Base-by-base conservation (phyloP, 2,329 filamentous ascomycete species). In the Periconia macrospinosa region DNA sequence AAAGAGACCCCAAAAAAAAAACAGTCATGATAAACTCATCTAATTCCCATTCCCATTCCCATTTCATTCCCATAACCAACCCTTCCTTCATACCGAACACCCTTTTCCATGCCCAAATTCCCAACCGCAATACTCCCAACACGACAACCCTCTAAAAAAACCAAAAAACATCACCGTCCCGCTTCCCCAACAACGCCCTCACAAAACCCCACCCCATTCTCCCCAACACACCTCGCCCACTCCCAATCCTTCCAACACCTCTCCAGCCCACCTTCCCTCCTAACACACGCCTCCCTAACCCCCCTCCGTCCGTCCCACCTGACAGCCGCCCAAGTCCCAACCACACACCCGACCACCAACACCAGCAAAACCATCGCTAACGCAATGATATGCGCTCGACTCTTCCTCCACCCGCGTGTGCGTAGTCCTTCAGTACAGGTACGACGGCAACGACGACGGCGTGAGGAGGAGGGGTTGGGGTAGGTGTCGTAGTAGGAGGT, bases 131-230 rank as follows among this genome's bases (percentile, higher is more conserved):
- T 6, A 27, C 18, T 15, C 7, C 19, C 14, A 44, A 3, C 3
- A 20, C 42, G 18, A 11, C 19, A 6, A 2, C 19, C 17, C 14
- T 11, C 19, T 27, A 11, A 3, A 9, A 23, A 23, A 20, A 27
- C 17, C 11, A 20, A 23, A 9, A 6, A 44, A 30, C 30, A 46
- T 40, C 42, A 44, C 17, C 13, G 18, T 30, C 9, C 13, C 10
- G 2, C 43, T 45, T 10, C 17, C 55, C 53, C 57, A 50, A 60
- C 48, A 11, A 58, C 54, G 40, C 62, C 65, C 44, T 63, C 52
- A 47, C 63, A 67, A 45, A 60, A 66, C 18, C 65, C 63, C 18
- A 56, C 33, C 17, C 63, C 63, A 30, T 65, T 61, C 20, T 11
- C 45, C 13, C 51, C 55, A 35, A 65, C 56, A 49, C 65, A 67